Conservation (phyloP, 1,284 basidiomycete genomes). For the Malassezia yamatoensis region DNA sequence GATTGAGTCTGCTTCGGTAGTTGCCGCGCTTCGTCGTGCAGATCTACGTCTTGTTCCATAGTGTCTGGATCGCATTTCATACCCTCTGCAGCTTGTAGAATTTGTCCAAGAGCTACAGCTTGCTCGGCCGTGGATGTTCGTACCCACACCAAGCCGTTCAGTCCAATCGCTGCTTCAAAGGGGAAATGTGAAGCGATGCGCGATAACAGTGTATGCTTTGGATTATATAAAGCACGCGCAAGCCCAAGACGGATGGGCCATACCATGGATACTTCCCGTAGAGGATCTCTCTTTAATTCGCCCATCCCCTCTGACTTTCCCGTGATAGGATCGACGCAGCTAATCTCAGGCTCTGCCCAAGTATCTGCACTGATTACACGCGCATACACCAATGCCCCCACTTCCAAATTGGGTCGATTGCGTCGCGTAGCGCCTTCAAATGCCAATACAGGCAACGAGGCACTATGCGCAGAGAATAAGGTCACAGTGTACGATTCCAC, state of each 20-base stretch:
- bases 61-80: not conserved
- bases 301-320: slow-evolving; percentile 41
- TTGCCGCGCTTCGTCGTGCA: not conserved
- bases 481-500: slow-evolving; percentile 37
- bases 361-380: slow-evolving; percentile 26
- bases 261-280: slow-evolving; percentile 23
- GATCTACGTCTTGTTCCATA: slow-evolving; percentile 6
- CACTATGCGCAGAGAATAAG: slow-evolving; percentile 29
- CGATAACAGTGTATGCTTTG: slow-evolving; percentile 24
- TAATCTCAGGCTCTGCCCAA: slow-evolving; percentile 41
- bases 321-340: slow-evolving; percentile 36
- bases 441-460: slow-evolving; percentile 35
- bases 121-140: slow-evolving; percentile 24
- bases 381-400: slow-evolving; percentile 41
- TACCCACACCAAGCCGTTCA: slow-evolving; percentile 40
- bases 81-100: slow-evolving; percentile 27
- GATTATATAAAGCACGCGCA: slow-evolving; percentile 24
- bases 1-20: not conserved
- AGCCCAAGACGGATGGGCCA: slow-evolving; percentile 18
- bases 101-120: slow-evolving; percentile 28
- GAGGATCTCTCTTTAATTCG: slow-evolving; percentile 30
- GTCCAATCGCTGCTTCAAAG: slow-evolving; percentile 42
- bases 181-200: slow-evolving; percentile 32
- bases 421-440: slow-evolving; percentile 47
- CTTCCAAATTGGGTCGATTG: slow-evolving; percentile 39